Base-by-base conservation (phyloP, 208 protist species). In the Wallacemonas sp. region DNA sequence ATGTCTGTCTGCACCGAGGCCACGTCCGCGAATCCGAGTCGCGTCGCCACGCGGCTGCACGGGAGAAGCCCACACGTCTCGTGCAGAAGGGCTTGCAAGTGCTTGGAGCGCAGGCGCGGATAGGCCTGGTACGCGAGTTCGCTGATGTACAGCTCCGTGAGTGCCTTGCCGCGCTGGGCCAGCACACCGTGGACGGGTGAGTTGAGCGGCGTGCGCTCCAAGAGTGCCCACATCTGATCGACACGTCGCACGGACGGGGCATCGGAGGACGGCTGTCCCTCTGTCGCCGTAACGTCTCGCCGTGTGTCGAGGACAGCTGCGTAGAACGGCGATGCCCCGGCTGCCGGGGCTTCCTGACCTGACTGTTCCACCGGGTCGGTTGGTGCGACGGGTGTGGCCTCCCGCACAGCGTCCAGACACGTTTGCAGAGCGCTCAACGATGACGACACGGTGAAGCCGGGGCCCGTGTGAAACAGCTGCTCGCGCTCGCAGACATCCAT, bases 141-240 rank as follows among this genome's bases (percentile, higher is more conserved):
- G 8, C 78, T 64, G 49, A 96, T 62, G 9, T 54, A 78, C 47
- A 49, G 41, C 41, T 93, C 83, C 26, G 92, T 81, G 12, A 93
- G 56, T 3, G 86, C 71, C 63, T 85, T 88, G 21, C 91, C 91
- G 0, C 88, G 78, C 54, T 81, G 55, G 9, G 88, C 83, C 2
- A 94, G 78, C 27, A 76, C 73, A 41, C 91, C 91, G 70, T 94
- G 88, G 30, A 90, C 86, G n/a, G 91, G 88, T 16, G 85, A 70
- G 73, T 88, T 86, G 11, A 96, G 77, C 9, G 88, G 85, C 6
- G 88, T 96, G 48, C 68, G 70, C 48, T 92, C 74, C 12, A 96
- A 75, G 65, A 94, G 61, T 16, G 60, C 38, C 88, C 91, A 96
- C 61, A 96, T 57, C 30, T 64, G 56, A 65, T 96, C 90, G 32